Evolutionary conservation across 441 rosid genomes (phyloP), one percentile per base, ranked within the genome.

Genomic region (Capsella rubella): DNA sequence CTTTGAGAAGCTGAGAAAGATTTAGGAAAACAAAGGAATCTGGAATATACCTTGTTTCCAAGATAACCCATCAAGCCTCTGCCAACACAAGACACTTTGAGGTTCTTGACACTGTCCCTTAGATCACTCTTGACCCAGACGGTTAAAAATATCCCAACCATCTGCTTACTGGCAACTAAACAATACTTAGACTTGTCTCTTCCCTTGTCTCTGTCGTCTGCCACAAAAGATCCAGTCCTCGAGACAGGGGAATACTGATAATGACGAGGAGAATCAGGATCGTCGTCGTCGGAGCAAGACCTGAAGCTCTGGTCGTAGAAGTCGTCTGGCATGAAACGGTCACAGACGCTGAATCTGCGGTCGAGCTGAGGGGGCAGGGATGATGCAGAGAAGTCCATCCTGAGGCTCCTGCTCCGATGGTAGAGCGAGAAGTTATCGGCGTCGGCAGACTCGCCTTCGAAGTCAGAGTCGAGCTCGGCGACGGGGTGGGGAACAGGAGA

Each of bases 51-150:
- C 92, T 90, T 90, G 83, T 90, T 90, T 40, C 95, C 92, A n/a
- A 90, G 92, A 79, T 90, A 90, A 66, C 95, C 95, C 95, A 90
- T 90, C 81, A 90, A 80, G 73, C 95, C 95, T 86, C 95, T 86
- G 15, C 95, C 95, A 8, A 90, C 91, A 75, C 92, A 88, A 3
- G 92, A 90, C 45, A 90, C 92, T 78, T 87, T 90, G 84, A 90
- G 69, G 80, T 84, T 87, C 72, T 67, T 71, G 21, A 90, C 86
- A 56, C 72, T 28, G 35, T 90, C 92, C 50, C 92, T 81, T 18
- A 90, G 80, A 71, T 90, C 91, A 70, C 84, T 82, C 82, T 86
- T 88, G 45, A 90, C 87, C 95, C 95, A 90, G 21, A 90, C 84
- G 0, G 88, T 86, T 18, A 90, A 82, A 79, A 85, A 90, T 55